Conservation (phyloP, 371 early-diverging fungal genomes). For the Cladochytrium tenue region DNA sequence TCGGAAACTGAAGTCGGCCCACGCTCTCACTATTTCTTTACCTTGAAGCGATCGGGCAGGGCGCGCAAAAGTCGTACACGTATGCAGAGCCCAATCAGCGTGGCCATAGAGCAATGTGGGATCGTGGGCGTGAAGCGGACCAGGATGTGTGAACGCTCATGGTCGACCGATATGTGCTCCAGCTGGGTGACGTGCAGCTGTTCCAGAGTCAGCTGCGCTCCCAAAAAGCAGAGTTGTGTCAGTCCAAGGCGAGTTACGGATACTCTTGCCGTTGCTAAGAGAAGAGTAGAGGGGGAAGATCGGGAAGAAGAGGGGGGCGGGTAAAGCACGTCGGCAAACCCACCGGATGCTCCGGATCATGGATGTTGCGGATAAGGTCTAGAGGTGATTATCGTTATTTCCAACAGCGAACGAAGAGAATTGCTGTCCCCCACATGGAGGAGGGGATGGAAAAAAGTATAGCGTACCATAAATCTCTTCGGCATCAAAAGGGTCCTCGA, state of each 20-base stretch:
- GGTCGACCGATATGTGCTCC: slow-evolving; percentile 80
- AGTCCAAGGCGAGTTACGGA: no score
- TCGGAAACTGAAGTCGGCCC: no score
- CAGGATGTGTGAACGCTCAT: slow-evolving; percentile 61
- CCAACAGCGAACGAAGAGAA: not conserved
- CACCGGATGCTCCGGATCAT: slow-evolving; percentile 97
- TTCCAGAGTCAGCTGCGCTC: slow-evolving; percentile 74
- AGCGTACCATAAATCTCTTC: slow-evolving; percentile 79
- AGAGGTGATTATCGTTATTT: not conserved
- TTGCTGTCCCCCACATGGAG: not conserved
- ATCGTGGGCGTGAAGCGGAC: slow-evolving; percentile 97
- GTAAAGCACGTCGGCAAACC: slow-evolving; percentile 24
- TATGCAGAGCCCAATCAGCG: slow-evolving; percentile 97
- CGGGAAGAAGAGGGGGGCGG: no score
- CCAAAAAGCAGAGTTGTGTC: not conserved
- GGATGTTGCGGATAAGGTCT: slow-evolving; percentile 94
- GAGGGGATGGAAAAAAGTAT: not conserved
- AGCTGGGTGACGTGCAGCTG: slow-evolving; percentile 90
- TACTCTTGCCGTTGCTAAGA: no score
- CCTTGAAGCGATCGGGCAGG: slow-evolving; percentile 87
- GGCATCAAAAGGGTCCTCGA: slow-evolving; percentile 62
- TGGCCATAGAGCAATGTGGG: slow-evolving; percentile 99
- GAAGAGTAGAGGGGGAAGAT: no score
- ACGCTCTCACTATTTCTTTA: slow-evolving; percentile 27
- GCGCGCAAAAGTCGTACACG: slow-evolving; percentile 86